Base-by-base conservation (phyloP, 2,329 filamentous ascomycete species). In the Hypocrella siamensis region DNA sequence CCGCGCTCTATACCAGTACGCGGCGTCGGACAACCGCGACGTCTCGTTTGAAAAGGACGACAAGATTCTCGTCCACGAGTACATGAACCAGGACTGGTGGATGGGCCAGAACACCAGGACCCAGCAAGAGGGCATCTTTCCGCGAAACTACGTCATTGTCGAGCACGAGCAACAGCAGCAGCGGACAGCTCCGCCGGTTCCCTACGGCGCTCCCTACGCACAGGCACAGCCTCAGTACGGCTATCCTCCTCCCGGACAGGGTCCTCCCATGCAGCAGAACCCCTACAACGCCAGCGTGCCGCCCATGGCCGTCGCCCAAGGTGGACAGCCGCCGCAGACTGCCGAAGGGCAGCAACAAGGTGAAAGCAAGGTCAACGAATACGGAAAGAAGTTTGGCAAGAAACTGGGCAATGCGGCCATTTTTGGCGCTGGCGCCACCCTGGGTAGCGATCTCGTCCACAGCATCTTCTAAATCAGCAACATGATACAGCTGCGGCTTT, bases 81-180 rank as follows among this genome's bases (percentile, higher is more conserved):
- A 93, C 62, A 90, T 93, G 79, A 96, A 96, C 57, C 74, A 77
- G 39, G 86, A 96, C 57, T 96, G 88, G 88, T 94, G 85, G 84
- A 78, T 84, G 65, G 88, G 88, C 43, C 73, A 71, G 44, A 93
- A 93, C 57, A 64, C 78, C 47, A 75, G 84, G 32, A 93, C 85
- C 7, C 79, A 79, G 34, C 61, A 72, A 42, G 83, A 93, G 58
- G 88, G 88, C 45, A 93, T 96, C 52, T 96, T 96, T 67, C 88
- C 88, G n/a, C 73, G 79, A 44, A 84, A 71, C 52, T 96, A 96
- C 51, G 86, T 93, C 40, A 63, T 82, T 31, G 58, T 80, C 31
- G 75, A 86, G 44, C 66, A 79, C 42, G 75, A 79, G 52, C 50
- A 49, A 40, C 44, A 57, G 53, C 50, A 49, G 41, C 44, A 57